Evolutionary conservation across 306 rosid species (phyloP), one percentile per base, ranked within the genome.

Genomic region (Prunus kanzakura): DNA sequence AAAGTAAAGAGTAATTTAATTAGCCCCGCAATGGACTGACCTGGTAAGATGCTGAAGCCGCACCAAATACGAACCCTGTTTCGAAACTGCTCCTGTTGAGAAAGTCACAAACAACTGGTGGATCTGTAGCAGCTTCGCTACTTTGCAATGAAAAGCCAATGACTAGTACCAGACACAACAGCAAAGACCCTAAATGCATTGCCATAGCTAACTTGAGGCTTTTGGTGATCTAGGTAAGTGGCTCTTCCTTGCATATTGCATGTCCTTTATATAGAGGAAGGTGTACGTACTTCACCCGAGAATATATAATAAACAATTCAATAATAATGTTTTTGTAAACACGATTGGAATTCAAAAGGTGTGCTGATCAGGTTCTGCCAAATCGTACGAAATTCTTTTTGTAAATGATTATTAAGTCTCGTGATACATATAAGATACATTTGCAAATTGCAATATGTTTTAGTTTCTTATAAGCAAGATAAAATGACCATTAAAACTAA

Each of bases 21-120:
- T 52, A 19, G 57, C 22, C 4, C 27, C 11, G 13, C 43, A 38
- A 38, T 7, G 16, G 64, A 32, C 16, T 14, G 20, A 84, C 88
- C 79, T 82, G 87, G 63, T 84, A 87, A 46, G 91, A 47, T 0
- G 91, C 18, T 3, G 87, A 82, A 41, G 88, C 88, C 7, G 88
- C 72, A 22, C 91, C 91, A 30, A 87, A 87, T 20, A 84, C 32
- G 79, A 87, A 87, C 2, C 83, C 83, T 2, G 20, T 2, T 1
- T 85, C 87, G n/a, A 84, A 87, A 60, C 87, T 77, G 29, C 47
- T 64, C 29, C 91, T 57, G 43, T 87, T 84, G 76, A 87, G 81
- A 23, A 20, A 56, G 45, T 58, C 81, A 71, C 76, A 46, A 3
- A 13, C 46, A 27, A 38, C 43, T 38, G 8, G 47, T 10, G 75